Conservation (phyloP, 1,284 basidiomycete species). For the Austroboletus olivaceoglutinosus region DNA sequence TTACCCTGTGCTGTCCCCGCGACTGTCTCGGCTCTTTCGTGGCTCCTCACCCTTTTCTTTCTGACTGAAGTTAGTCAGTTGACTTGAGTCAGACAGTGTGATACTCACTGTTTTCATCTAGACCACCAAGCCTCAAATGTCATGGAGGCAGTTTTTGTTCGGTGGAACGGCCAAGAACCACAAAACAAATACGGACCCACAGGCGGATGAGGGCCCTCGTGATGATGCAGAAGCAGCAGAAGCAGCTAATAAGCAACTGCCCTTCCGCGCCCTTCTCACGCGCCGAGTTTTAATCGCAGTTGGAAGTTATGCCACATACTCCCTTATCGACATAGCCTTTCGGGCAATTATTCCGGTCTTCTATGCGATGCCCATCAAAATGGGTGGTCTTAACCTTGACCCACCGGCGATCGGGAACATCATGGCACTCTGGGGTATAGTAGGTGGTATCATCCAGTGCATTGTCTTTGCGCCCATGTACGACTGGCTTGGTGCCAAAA, state of each 20-base stretch:
- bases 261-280: slow-evolving; percentile 36
- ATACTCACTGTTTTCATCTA: slow-evolving; percentile 8
- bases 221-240: slow-evolving; percentile 1
- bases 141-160: slow-evolving; percentile 21
- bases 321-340: slow-evolving; percentile 41
- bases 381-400: slow-evolving; percentile 43
- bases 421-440: slow-evolving; percentile 40
- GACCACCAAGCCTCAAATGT: slow-evolving; percentile 17
- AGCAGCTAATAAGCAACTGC: slow-evolving; percentile 25
- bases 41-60: slow-evolving; percentile 46
- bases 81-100: neutral
- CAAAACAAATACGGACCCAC: neutral
- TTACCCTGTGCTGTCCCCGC: slow-evolving; percentile 59
- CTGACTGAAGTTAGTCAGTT: slow-evolving; percentile 53
- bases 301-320: slow-evolving; percentile 41
- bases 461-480: slow-evolving; percentile 42
- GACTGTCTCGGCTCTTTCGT: slow-evolving; percentile 44
- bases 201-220: neutral
- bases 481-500: slow-evolving; percentile 40
- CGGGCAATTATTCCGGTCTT: slow-evolving; percentile 45
- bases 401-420: slow-evolving; percentile 42
- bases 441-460: slow-evolving; percentile 40
- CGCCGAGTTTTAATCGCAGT: slow-evolving; percentile 41
- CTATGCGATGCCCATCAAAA: slow-evolving; percentile 41
- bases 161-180: slow-evolving; percentile 7